phyloP scores from a whole-genome alignment of 352 stramenopile species.

The Peronospora tabacina region DNA sequence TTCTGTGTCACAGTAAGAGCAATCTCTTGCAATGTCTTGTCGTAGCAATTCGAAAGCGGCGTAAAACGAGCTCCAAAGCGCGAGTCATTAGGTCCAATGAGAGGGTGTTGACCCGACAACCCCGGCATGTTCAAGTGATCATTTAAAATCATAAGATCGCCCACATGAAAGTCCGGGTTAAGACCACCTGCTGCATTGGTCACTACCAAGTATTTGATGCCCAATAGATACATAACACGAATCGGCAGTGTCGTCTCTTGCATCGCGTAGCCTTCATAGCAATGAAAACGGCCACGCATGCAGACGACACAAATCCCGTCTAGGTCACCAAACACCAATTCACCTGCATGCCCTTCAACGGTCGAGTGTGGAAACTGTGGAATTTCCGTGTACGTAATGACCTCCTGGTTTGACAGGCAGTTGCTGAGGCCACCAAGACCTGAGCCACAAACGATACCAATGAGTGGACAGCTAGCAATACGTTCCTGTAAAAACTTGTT shows the following conservation, averaged over 20 bases:
- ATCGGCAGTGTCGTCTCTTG: conserved; percentile 92
- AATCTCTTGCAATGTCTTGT: conserved; percentile 80
- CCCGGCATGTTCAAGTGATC: conserved; percentile 95
- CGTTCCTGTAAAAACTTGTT: conserved; percentile 53
- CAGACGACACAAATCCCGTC: conserved; percentile 82
- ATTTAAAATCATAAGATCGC: conserved; percentile 94
- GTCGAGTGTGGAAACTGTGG: conserved; percentile 90
- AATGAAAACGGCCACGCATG: conserved; percentile 95
- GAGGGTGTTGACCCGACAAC: conserved; percentile 88
- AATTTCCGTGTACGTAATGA: conserved; percentile 91
- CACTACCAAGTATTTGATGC: conserved; percentile 92
- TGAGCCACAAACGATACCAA: conserved; percentile 91
- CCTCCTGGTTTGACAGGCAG: conserved; percentile 79
- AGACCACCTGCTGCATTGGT: conserved; percentile 95
- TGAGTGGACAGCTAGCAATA: conserved; percentile 43
- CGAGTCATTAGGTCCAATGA: conserved; percentile 93
- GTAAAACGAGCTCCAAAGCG: conserved; percentile 93
- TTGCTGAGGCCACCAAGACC: conserved; percentile 90
- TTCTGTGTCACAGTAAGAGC: conserved; percentile 73
- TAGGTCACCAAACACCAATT: conserved; percentile 94
- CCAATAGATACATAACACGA: conserved; percentile 91
- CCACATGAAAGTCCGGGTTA: conserved; percentile 91
- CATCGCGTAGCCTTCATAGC: conserved; percentile 95
- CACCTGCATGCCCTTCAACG: conserved; percentile 90
- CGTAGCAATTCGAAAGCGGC: conserved; percentile 92